Percentiles rank a stretch among this genome's conserved stretches.
These are phyloP conservation scores for Wickerhamiella azymoides DNA, from an alignment of 805 yeast genomes.

Conservation along the genomic window DNA sequence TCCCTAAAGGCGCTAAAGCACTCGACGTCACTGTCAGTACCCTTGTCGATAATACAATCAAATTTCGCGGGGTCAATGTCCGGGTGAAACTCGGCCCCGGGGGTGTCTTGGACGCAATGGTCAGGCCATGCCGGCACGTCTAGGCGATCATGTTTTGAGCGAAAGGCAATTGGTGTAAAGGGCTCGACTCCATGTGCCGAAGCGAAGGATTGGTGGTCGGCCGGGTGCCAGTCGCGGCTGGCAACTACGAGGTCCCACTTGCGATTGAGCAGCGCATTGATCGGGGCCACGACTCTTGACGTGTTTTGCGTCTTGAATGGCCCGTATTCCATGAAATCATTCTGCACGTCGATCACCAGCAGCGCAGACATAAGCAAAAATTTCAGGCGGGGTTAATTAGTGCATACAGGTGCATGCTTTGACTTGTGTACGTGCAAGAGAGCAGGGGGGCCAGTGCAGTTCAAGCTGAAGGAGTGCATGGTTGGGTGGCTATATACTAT, in stretches of 20 bases:
- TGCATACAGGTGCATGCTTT: too few species aligned
- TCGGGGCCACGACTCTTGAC: conserved; percentile 38
- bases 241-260: conserved; percentile 53
- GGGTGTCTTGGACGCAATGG: conserved; percentile 65
- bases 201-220: conserved; percentile 70
- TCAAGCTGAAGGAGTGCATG: too few species aligned
- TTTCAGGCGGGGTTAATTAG: too few species aligned
- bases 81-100: conserved; percentile 50
- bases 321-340: conserved; percentile 63
- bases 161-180: conserved; percentile 29
- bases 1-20: conserved; percentile 82
- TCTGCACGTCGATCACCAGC: conserved; percentile 67
- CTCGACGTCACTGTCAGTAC: conserved; percentile 57
- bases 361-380: conserved; percentile 33
- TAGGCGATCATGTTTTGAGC: neutral
- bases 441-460: too few species aligned
- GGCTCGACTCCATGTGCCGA: conserved; percentile 42
- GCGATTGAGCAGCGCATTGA: conserved; percentile 34
- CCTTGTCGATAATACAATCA: conserved; percentile 50
- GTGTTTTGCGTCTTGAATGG: conserved; percentile 62
- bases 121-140: conserved; percentile 55
- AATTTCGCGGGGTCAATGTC: conserved; percentile 29
- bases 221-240: conserved; percentile 85
- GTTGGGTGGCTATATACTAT: too few species aligned
- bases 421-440: too few species aligned